These are phyloP conservation scores for Haplographium delicatum DNA, from an alignment of 495 filamentous ascomycete species.

Conservation along the genomic window DNA sequence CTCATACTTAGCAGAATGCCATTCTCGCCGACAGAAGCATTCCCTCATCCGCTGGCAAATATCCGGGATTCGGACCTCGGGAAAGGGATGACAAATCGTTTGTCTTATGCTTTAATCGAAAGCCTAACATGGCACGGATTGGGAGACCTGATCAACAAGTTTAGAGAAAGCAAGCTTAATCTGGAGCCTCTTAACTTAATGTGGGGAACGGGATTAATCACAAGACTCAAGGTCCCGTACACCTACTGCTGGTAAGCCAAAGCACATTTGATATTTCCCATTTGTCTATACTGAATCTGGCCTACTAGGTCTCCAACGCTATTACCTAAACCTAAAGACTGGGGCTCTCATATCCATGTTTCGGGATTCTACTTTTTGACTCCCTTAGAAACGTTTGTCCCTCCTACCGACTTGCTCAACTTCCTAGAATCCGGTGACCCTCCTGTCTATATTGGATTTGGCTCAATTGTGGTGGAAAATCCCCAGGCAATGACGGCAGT, in stretches of 20 bases:
- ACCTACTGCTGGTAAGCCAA: constrained; percentile 64
- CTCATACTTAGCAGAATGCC: constrained; percentile 44
- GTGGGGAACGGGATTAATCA: constrained; percentile 60
- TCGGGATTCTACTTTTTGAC: constrained; percentile 54
- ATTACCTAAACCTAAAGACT: constrained; percentile 72
- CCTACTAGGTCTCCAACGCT: constrained; percentile 62
- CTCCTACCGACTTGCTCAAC: constrained; percentile 48
- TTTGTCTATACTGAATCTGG: neutral
- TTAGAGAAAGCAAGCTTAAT: constrained; percentile 52
- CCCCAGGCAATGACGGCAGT: constrained; percentile 56
- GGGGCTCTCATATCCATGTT: constrained; percentile 32
- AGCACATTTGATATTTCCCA: neutral
- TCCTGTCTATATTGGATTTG: constrained; percentile 75
- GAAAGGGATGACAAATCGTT: constrained; percentile 54
- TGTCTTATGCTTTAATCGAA: constrained; percentile 67
- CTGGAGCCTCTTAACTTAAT: constrained; percentile 60
- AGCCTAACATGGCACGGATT: constrained; percentile 71
- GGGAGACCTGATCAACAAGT: constrained; percentile 67
- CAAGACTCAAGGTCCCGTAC: constrained; percentile 57
- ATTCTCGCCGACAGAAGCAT: constrained; percentile 44
- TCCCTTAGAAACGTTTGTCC: constrained; percentile 51
- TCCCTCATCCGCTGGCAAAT: constrained; percentile 49
- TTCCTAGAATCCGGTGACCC: constrained; percentile 62
- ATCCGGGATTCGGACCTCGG: constrained; percentile 42
- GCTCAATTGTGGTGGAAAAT: constrained; percentile 72